These are phyloP conservation scores for Penicillium decumbens DNA, from an alignment of 2,329 filamentous ascomycete genomes.

Conservation along the genomic window DNA sequence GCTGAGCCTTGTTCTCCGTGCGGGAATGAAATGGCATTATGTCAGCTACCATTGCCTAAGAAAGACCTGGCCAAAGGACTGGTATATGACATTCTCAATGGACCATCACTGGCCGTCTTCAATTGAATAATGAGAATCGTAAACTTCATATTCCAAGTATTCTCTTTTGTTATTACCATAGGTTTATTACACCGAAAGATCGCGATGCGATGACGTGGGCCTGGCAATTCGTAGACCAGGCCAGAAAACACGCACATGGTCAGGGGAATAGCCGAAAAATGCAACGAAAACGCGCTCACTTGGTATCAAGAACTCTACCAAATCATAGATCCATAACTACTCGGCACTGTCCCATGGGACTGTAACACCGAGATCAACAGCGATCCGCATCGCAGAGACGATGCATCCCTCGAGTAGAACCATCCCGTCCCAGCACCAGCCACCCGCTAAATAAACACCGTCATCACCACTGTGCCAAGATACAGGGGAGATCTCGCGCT, in stretches of 20 bases:
- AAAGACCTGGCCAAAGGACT: no score
- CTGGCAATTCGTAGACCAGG: neutral
- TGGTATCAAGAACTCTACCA: neutral
- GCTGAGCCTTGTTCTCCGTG: no score
- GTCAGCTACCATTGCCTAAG: no score
- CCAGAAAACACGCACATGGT: neutral
- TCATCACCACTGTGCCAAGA: slow-evolving; percentile 53
- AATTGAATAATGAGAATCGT: neutral
- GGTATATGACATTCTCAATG: no score
- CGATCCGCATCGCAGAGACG: slow-evolving; percentile 55
- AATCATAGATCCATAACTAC: neutral
- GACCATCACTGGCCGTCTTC: no score
- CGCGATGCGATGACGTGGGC: neutral
- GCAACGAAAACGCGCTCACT: neutral
- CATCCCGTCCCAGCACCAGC: slow-evolving; percentile 64
- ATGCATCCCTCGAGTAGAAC: slow-evolving; percentile 59
- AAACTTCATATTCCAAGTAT: neutral
- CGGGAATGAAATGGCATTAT: no score
- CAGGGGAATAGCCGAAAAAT: neutral
- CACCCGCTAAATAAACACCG: slow-evolving; percentile 53
- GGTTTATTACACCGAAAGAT: neutral
- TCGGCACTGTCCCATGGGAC: slow-evolving; percentile 30
- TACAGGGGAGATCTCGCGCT: neutral
- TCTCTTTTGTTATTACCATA: neutral
- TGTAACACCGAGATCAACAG: slow-evolving; percentile 49